Conservation (phyloP, 805 yeast species). For the Metschnikowia cerradonensis region DNA sequence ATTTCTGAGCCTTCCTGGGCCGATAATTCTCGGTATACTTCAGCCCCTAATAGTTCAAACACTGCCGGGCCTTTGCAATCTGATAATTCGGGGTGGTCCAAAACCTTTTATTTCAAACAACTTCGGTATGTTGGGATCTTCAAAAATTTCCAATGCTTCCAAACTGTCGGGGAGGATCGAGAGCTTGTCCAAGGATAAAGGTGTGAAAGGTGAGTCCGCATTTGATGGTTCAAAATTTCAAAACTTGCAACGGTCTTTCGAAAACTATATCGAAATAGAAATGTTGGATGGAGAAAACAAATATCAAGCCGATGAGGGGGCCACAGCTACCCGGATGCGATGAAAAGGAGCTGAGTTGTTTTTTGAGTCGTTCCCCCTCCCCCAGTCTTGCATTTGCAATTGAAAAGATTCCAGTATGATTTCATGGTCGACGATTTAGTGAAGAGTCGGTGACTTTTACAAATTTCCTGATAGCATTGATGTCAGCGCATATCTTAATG, state of each 20-base stretch:
- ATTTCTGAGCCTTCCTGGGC: no score
- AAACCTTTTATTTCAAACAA: no score
- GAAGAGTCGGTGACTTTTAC: slow-evolving; percentile 86
- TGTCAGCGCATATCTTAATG: slow-evolving; percentile 71
- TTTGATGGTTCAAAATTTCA: slow-evolving; percentile 32
- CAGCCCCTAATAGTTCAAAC: no score
- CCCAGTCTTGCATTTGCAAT: slow-evolving; percentile 88
- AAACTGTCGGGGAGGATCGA: no score
- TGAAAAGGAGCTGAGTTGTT: slow-evolving; percentile 77
- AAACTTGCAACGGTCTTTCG: slow-evolving; percentile 70
- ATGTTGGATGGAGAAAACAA: slow-evolving; percentile 91
- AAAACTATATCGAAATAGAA: slow-evolving; percentile 84
- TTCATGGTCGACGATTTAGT: slow-evolving; percentile 83
- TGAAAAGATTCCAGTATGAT: slow-evolving; percentile 92
- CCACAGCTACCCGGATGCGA: slow-evolving; percentile 89
- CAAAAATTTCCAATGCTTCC: no score
- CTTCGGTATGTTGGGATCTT: no score
- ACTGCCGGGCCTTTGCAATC: no score
- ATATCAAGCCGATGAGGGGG: slow-evolving; percentile 85
- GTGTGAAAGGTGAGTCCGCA: no score
- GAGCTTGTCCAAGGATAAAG: no score
- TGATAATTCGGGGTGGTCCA: no score
- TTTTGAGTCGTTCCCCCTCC: slow-evolving; percentile 88
- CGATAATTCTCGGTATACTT: no score
- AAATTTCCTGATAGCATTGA: slow-evolving; percentile 86